These are phyloP conservation scores for Pseudocercospora fijiensis DNA, from an alignment of 2,329 filamentous ascomycete genomes.

Conservation along the genomic window DNA sequence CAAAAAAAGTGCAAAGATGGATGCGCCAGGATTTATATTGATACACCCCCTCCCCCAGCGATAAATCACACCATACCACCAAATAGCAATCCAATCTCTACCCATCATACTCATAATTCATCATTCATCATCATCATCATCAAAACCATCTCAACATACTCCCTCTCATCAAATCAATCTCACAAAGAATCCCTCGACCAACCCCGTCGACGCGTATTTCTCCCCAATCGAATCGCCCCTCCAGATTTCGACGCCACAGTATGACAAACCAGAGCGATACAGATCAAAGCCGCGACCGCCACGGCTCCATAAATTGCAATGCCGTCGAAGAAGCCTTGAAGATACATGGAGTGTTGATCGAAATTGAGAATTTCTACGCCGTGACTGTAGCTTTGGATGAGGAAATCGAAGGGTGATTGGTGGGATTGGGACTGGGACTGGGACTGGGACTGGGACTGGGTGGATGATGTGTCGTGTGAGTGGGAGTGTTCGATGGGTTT, in stretches of 20 bases:
- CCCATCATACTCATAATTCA: too few species aligned
- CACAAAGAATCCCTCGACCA: neutral
- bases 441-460: neutral
- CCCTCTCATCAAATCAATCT: neutral
- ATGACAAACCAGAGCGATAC: neutral
- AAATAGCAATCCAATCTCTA: too few species aligned
- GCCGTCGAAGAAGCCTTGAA: constrained; percentile 2
- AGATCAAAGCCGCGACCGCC: neutral
- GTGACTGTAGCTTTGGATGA: neutral
- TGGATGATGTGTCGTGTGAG: neutral
- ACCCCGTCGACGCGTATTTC: neutral
- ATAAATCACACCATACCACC: too few species aligned
- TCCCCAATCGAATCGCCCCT: neutral
- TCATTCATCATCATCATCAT: too few species aligned
- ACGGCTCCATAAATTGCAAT: neutral
- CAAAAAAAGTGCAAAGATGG: too few species aligned
- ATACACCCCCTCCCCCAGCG: neutral
- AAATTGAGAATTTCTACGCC: neutral
- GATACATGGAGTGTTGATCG: constrained; percentile 2
- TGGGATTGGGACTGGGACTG: neutral
- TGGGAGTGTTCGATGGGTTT: neutral
- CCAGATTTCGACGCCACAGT: neutral
- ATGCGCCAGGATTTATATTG: neutral
- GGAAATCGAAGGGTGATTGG: neutral
- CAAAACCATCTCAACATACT: neutral